Percentiles rank a stretch among this genome's conserved stretches.
Conservation (phyloP, 768 basidiomycete genomes). For the Lactarius quietus region DNA sequence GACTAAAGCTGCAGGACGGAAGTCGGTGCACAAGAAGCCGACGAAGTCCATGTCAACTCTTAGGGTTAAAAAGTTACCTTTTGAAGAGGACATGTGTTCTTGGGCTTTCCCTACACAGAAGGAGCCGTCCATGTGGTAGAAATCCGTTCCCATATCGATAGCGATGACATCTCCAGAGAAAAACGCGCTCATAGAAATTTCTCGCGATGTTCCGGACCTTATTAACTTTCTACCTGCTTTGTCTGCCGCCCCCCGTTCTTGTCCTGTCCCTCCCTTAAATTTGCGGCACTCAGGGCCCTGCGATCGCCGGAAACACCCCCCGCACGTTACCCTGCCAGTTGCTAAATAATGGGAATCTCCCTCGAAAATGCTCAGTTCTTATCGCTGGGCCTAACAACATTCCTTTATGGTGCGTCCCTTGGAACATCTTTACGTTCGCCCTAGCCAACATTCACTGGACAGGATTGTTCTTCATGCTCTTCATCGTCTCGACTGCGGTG, state of each 20-base stretch:
- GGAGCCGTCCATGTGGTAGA: neutral
- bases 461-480: slow-evolving; percentile 4
- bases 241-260: neutral
- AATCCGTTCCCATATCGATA: neutral
- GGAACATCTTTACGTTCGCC: neutral
- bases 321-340: neutral
- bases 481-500: neutral
- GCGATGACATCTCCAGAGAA: neutral
- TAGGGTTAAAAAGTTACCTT: neutral
- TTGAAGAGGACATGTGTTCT: neutral
- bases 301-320: neutral
- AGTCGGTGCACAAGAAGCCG: neutral
- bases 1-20: neutral
- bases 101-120: neutral
- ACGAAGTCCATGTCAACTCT: too few species aligned
- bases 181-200: neutral
- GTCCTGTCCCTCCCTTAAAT: neutral
- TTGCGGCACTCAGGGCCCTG: neutral
- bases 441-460: neutral
- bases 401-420: slow-evolving; percentile 2
- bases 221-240: neutral
- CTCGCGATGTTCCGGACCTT: neutral
- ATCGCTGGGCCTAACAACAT: slow-evolving; percentile 6
- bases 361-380: neutral
- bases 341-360: slow-evolving; percentile 1